These are phyloP conservation scores for Phytophthora foliorum DNA, from an alignment of 352 stramenopile genomes.

Conservation along the genomic window DNA sequence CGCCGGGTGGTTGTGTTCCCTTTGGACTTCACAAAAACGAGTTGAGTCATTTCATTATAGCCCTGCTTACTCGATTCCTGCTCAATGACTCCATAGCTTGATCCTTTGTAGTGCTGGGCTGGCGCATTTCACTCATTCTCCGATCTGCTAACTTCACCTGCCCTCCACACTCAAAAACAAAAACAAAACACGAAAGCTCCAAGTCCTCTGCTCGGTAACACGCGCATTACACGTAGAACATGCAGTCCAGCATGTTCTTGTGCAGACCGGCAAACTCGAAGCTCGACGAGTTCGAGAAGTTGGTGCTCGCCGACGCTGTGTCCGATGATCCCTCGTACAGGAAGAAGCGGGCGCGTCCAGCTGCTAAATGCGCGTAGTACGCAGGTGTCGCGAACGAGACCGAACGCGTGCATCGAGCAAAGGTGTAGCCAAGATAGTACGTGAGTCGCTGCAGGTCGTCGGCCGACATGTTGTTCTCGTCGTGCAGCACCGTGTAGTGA, in stretches of 20 bases:
- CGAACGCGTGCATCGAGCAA: slow-evolving; percentile 80
- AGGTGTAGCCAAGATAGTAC: slow-evolving; percentile 85
- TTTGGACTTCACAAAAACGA: no score
- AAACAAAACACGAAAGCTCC: not conserved
- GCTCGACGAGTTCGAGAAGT: slow-evolving; percentile 18
- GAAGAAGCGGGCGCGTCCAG: slow-evolving; percentile 86
- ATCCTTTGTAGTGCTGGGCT: not conserved
- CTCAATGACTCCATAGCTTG: no score
- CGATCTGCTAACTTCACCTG: no score
- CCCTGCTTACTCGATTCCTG: no score
- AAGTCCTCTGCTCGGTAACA: not conserved
- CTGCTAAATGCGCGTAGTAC: slow-evolving; percentile 89
- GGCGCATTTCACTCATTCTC: not conserved
- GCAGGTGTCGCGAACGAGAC: slow-evolving; percentile 85
- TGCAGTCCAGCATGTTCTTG: slow-evolving; percentile 33
- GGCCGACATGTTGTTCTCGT: slow-evolving; percentile 69
- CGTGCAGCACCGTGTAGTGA: slow-evolving; percentile 86
- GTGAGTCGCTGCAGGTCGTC: slow-evolving; percentile 74
- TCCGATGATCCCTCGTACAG: slow-evolving; percentile 63
- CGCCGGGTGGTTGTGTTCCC: no score
- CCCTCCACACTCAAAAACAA: not conserved
- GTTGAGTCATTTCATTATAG: no score
- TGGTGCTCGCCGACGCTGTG: slow-evolving; percentile 28
- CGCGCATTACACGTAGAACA: slow-evolving; percentile 25
- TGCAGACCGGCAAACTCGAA: slow-evolving; percentile 27